Evolutionary conservation across 73 alveolate genomes (phyloP).

Genomic region (Breviolum minutum): DNA sequence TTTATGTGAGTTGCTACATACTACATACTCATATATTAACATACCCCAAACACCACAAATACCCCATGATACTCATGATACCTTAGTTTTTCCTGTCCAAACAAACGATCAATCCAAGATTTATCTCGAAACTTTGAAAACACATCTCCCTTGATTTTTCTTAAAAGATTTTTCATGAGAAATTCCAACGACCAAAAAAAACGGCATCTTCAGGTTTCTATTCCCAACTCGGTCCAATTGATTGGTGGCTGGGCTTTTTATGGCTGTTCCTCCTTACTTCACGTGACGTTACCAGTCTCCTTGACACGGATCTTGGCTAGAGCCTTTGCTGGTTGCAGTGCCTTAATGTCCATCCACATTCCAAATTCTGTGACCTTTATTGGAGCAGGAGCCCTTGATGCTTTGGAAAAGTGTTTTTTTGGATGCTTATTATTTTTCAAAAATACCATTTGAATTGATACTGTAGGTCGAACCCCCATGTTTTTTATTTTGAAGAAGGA

Average conservation of each 20-base stretch:
- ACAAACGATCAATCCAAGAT: no score
- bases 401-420: background rate
- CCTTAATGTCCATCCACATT: background rate
- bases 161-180: background rate
- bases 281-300: background rate
- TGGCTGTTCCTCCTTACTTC: background rate
- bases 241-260: constrained; percentile 33
- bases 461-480: background rate
- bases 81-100: no score
- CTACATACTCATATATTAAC: no score
- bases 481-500: no score
- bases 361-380: background rate
- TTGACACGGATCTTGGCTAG: constrained; percentile 11
- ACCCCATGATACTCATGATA: no score
- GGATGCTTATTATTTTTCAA: no score
- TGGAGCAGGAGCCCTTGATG: background rate
- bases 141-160: background rate
- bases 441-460: background rate
- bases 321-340: constrained; percentile 2
- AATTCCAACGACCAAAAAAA: background rate
- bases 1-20: no score
- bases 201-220: background rate
- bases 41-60: no score
- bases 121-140: background rate
- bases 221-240: background rate